Conservation (phyloP, 371 early-diverging fungal species). For the Mucor circinelloides region DNA sequence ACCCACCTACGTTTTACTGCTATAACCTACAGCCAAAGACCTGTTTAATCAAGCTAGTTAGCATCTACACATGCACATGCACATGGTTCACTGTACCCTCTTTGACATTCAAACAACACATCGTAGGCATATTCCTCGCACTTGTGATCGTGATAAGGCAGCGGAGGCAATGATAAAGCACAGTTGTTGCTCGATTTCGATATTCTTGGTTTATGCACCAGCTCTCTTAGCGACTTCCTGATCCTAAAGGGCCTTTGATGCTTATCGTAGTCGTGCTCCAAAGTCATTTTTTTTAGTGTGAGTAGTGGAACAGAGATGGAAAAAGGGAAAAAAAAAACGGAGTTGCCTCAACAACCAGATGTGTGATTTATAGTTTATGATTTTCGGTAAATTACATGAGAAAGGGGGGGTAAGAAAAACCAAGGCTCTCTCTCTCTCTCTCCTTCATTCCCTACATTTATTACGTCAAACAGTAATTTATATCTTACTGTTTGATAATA, state of each 20-base stretch:
- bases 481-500: background rate
- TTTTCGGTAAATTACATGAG: background rate
- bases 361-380: background rate
- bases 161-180: conserved; percentile 30
- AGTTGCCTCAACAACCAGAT: background rate
- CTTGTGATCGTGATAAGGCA: conserved; percentile 31
- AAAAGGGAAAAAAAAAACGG: conserved; percentile 7
- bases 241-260: conserved; percentile 34
- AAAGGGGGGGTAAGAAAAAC: background rate
- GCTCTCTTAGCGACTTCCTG: conserved; percentile 37
- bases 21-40: conserved; percentile 60
- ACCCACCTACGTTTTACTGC: conserved; percentile 52
- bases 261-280: background rate
- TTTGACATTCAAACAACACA: conserved; percentile 55
- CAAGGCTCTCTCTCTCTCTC: background rate
- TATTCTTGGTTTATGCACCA: conserved; percentile 33
- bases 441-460: background rate
- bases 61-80: background rate
- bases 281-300: background rate
- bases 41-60: conserved; percentile 21
- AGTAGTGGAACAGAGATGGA: background rate
- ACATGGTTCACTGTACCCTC: conserved; percentile 42
- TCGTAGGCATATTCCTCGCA: conserved; percentile 48
- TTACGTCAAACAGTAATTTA: conserved; percentile 11
- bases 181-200: conserved; percentile 16